Evolutionary conservation across 805 yeast genomes (phyloP), one percentile per base, ranked within the genome.

Genomic region (Spathaspora passalidarum): DNA sequence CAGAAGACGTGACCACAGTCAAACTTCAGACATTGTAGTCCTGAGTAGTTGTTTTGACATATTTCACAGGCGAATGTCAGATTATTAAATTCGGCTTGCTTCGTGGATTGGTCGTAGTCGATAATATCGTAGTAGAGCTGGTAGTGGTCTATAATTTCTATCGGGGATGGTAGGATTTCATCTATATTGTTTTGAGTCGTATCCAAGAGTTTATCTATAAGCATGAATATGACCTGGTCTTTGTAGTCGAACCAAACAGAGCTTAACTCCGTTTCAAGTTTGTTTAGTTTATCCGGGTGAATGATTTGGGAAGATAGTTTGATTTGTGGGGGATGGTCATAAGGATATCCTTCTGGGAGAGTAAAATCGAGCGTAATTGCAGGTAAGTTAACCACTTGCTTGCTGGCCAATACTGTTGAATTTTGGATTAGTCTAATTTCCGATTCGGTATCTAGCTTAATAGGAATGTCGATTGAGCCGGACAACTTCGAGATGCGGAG

Each of bases 1-100:
- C 86, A 81, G 46, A 80, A 74, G 0, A 61, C 56, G 54, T 81
- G 86, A 6, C 60, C 62, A 52, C 87, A 82, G 1, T 68, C 59
- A 44, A 75, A 64, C 40, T 49, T 39, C 11, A 60, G 52, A 52
- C 79, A 74, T 3, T 55, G 46, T 0, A 34, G 44, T 1, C 87
- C 87, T 47, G 75, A 76, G 41, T 61, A 63, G 25, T 66, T 71
- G 18, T 65, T 72, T 49, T 79, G 77, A 55, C 88, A 82, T 0
- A 82, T 80, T n/a, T 75, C 77, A 57, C 87, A 82, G 2, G 62
- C 53, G 49, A 73, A 78, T 5, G 81, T 72, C 9, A 55, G 52
- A 10, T 48, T 44, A 5, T 66, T 49, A 49, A 75, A 76, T 10
- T 62, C 60, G 1, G 54, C 43, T 11, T 53, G 45, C 14, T 42